Conservation (phyloP, 2,329 filamentous ascomycete species). For the Lasiodiplodia hormozganensis region DNA sequence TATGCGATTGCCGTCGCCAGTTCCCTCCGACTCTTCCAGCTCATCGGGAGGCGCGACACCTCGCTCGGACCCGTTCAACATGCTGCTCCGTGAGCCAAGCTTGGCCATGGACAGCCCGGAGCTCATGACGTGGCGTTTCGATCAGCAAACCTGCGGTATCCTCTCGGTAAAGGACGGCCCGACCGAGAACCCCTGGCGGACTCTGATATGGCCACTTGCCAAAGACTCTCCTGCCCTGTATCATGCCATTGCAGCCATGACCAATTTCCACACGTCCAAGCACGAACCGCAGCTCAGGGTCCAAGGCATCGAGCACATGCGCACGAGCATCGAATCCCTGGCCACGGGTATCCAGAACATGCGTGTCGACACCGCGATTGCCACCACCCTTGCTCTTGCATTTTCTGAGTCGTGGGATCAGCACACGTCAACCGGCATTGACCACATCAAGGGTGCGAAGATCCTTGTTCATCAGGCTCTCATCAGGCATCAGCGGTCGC, state of each 20-base stretch:
- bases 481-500: conserved; percentile 51
- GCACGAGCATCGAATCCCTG: conserved; percentile 66
- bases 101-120: conserved; percentile 63
- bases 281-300: conserved; percentile 64
- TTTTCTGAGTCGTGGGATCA: conserved; percentile 77
- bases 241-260: conserved; percentile 72
- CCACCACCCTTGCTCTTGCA: conserved; percentile 72
- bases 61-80: conserved; percentile 36
- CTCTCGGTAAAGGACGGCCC: conserved; percentile 73
- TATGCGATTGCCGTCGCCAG: conserved; percentile 48
- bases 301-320: conserved; percentile 73
- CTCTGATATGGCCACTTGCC: conserved; percentile 72
- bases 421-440: conserved; percentile 71
- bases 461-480: conserved; percentile 68
- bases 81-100: conserved; percentile 53
- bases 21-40: conserved; percentile 43
- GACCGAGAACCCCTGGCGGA: conserved; percentile 75
- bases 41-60: conserved; percentile 38
- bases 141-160: conserved; percentile 72
- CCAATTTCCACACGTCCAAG: conserved; percentile 70
- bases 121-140: conserved; percentile 68
- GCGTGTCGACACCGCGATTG: conserved; percentile 69
- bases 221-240: conserved; percentile 69
- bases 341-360: conserved; percentile 68
- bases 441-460: conserved; percentile 72